Base-by-base conservation (phyloP, 106 monocot species). In the Chionographis japonica region DNA sequence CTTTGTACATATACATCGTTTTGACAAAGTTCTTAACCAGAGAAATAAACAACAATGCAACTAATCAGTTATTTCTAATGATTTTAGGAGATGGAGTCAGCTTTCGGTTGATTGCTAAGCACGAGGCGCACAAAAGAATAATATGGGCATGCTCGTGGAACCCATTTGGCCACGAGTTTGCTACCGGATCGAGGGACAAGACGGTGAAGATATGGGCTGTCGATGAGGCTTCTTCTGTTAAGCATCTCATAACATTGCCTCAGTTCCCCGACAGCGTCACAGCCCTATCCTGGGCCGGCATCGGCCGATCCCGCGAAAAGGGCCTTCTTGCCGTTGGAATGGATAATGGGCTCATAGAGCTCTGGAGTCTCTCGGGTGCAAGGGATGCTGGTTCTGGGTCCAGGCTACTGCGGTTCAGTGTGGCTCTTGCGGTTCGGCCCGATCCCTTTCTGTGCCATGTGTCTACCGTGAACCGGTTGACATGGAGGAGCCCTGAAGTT, bases 111-210 rank as follows among this genome's bases (percentile, higher is more conserved):
- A 64, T 91, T 35, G 81, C 75, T 1, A 79, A 86, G 72, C 83
- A 75, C 5, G 91, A 91, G 70, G 88, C 86, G 0, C 95, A 98
- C 75, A 98, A 93, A 73, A 90, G 98, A 85, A 98, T 98, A 72
- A 98, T 93, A 77, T 98, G 98, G 98, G 78, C 93, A 52, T 93
- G 98, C 20, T 79, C 93, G 42, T 98, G 98, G 98, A 98, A 90
- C 59, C 93, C 93, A 42, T 80, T 83, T 19, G 50, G 70, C 17
- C 78, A 92, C 72, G 80, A 97, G 74, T 97, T 97, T 72, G 92
- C 97, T 7, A 97, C 89, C 20, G 93, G 98, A 40, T 93, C 98
- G 14, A 85, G 98, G 75, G 97, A 93, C 79, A 98, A 88, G 66
- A 85, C 79, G 19, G 91, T 95, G 10, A 95, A 95, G 77, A 77